These are phyloP conservation scores for Amesomyces nigricolor DNA, from an alignment of 2,329 filamentous ascomycete species.

Conservation along the genomic window DNA sequence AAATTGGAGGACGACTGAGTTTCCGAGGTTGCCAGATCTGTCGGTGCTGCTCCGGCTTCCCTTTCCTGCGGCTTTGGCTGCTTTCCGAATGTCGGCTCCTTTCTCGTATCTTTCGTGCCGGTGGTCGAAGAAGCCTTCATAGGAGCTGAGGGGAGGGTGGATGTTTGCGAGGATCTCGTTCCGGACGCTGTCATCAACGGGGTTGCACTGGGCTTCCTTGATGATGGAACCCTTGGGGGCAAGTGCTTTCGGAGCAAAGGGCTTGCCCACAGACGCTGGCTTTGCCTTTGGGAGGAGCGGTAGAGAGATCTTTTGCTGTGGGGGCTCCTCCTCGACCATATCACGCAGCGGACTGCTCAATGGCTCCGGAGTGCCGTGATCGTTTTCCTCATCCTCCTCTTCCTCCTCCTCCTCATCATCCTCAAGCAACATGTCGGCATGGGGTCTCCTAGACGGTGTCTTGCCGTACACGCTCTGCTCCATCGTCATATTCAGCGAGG, in stretches of 20 bases:
- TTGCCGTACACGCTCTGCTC: constrained; percentile 61
- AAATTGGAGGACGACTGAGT: constrained; percentile 63
- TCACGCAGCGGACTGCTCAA: constrained; percentile 68
- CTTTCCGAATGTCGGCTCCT: constrained; percentile 73
- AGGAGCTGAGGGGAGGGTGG: constrained; percentile 66
- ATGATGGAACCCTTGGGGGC: constrained; percentile 64
- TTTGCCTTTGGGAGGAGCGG: constrained; percentile 43
- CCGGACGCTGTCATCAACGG: constrained; percentile 71
- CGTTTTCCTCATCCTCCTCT: constrained; percentile 30
- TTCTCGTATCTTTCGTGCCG: constrained; percentile 57
- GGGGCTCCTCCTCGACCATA: constrained; percentile 48
- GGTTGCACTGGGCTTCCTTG: constrained; percentile 79
- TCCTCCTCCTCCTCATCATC: constrained; percentile 34
- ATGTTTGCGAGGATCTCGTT: constrained; percentile 68
- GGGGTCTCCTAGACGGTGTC: constrained; percentile 63
- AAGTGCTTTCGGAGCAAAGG: constrained; percentile 41
- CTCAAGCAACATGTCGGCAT: constrained; percentile 27
- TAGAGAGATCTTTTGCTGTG: constrained; percentile 43
- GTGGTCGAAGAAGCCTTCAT: constrained; percentile 75
- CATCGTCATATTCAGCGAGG: constrained; percentile 66
- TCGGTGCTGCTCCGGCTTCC: constrained; percentile 49
- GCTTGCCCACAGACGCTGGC: constrained; percentile 20
- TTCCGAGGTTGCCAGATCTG: constrained; percentile 56
- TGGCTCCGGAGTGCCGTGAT: constrained; percentile 33
- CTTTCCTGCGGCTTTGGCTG: constrained; percentile 61